Base-by-base conservation (phyloP, 139 green algal species). In the Pedinophyceae sp. region DNA sequence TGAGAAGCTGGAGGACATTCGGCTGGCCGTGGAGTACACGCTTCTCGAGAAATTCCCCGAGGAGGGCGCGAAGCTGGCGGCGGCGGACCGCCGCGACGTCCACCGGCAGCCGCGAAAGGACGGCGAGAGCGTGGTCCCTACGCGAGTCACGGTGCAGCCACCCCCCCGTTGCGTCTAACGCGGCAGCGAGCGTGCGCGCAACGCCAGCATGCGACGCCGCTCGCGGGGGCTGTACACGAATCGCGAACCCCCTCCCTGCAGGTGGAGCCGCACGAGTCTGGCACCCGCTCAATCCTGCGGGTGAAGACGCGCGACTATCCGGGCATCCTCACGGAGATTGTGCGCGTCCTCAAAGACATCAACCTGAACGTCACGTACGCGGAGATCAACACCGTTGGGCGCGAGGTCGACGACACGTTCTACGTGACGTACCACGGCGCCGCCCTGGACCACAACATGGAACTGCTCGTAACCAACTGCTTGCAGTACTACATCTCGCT, bases 361-460 rank as follows among this genome's bases (percentile, higher is more conserved):
- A 93, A 83, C 59, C 71, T 96, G 7, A 93, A 94, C 58, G 89
- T 97, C 20, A 70, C 94, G 15, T 90, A 77, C 6, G 89, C 89
- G 3, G 89, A 96, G 71, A 80, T 93, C 28, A 75, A 83, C 58
- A 83, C 72, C 19, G 56, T 50, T 23, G 85, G 87, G 19, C 46
- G 52, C 3, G 68, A 77, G 50, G 87, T 80, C 19, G 64, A 80
- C 16, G 85, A 96, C 60, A 72, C 76, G 48, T 90, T 97, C 58
- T 86, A 85, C 48, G 55, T 95, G 19, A 93, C 83, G 0, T 94
- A 96, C 66, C 85, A 94, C 48, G 88, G 88, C 20, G 83, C 88
- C 66, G 74, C 88, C 15, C 71, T 97, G 34, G 74, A 61, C 43
- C 3, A 62, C 22, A 67, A 73, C 41, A 97, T 97, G 89, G 57